phyloP scores from a whole-genome alignment of 495 filamentous ascomycete species.

The Tuber brumale region DNA sequence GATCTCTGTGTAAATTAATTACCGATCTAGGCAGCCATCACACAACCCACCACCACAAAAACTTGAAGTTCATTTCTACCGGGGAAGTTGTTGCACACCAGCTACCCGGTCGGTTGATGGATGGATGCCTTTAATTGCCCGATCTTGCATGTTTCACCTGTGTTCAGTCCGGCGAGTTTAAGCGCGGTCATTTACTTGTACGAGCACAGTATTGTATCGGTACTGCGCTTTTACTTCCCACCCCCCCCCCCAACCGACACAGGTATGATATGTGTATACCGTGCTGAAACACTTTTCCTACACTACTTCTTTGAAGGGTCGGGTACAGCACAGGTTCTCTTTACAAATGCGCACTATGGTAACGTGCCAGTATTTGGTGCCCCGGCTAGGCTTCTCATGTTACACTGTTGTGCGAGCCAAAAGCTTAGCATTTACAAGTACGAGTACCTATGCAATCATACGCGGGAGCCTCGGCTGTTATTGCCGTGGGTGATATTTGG shows the following conservation, averaged over 20 bases:
- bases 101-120: neutral
- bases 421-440: neutral
- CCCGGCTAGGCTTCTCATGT: neutral
- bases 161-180: neutral
- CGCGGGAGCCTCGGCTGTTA: neutral
- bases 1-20: neutral
- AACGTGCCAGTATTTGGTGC: neutral
- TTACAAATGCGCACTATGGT: neutral
- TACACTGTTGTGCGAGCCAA: neutral
- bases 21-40: neutral
- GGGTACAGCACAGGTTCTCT: neutral
- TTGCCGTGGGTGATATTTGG: constrained; percentile 1
- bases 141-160: neutral
- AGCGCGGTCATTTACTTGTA: neutral
- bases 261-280: neutral
- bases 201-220: too few relatives aligned
- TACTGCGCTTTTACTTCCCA: too few relatives aligned
- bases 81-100: neutral
- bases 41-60: neutral
- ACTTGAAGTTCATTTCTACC: neutral
- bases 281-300: neutral
- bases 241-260: neutral
- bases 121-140: neutral
- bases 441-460: neutral
- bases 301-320: neutral